Base-by-base conservation (phyloP, 495 filamentous ascomycete species). In the Aspergillus avenaceus region DNA sequence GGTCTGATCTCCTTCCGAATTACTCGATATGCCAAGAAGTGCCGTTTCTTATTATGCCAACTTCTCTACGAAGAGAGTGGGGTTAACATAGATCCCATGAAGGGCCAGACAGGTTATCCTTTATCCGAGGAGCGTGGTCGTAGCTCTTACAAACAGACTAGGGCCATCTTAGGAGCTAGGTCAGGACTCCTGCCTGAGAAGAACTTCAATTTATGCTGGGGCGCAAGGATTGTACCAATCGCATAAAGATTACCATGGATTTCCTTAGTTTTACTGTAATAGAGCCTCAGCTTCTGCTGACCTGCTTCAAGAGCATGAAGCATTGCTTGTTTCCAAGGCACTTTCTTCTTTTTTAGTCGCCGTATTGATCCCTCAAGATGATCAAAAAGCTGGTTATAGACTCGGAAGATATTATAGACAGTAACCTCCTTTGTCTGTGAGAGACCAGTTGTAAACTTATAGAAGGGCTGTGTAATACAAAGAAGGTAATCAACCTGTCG, bases 191-290 rank as follows among this genome's bases (percentile, higher is more conserved):
- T n/a, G n/a, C n/a, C n/a, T n/a, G n/a, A n/a, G n/a, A 56, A 56
- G 49, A 56, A 56, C n/a, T 56, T 21, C 4, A 58, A 41, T 41
- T 58, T 58, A 12, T 58, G 11, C 37, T 53, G 6, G 13, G 38
- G 45, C 14, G 55, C 41, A 42, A 58, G 7, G 23, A 53, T 53
- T 41, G 32, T 56, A 13, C 44, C 22, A 56, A 56, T 49, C 21
- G 43, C 44, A 47, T 36, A 56, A 28, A 52, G 36, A 45, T 56
- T 26, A 36, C 29, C 36, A 58, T 47, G 8, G 41, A 58, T 25
- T 21, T 45, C 13, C 19, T 58, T 24, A n/a, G 41, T 50, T 14
- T 32, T 47, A 27, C 26, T 46, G 22, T 56, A 58, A 36, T 58
- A 58, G 6, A 45, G 12, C 13, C 23, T 22, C 26, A 58, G 50